A percentile compares a stretch with the other conserved stretches of the same genome.
These are phyloP conservation scores for Scleromitrula shiraiana DNA, from an alignment of 2,329 filamentous ascomycete genomes.

Conservation along the genomic window DNA sequence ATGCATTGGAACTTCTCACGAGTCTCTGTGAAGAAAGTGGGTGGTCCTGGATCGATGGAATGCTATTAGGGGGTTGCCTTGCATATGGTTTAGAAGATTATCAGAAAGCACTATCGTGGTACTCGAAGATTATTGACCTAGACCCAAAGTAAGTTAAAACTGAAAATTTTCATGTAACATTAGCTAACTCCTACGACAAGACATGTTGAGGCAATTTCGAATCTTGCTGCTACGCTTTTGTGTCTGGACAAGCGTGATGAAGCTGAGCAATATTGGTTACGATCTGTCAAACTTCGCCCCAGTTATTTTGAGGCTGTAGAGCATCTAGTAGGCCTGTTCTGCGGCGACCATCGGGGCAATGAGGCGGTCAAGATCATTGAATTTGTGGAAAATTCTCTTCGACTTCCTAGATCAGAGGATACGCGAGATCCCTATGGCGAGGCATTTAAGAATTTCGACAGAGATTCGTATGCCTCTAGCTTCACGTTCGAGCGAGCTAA, in stretches of 20 bases:
- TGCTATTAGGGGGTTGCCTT: slow-evolving; percentile 83
- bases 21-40: slow-evolving; percentile 69
- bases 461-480: slow-evolving; percentile 21
- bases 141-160: slow-evolving; percentile 43
- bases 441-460: slow-evolving; percentile 43
- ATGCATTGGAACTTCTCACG: slow-evolving; percentile 64
- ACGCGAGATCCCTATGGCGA: slow-evolving; percentile 51
- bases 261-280: slow-evolving; percentile 78
- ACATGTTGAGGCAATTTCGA: slow-evolving; percentile 89
- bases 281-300: slow-evolving; percentile 74
- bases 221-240: slow-evolving; percentile 81
- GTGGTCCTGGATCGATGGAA: slow-evolving; percentile 89
- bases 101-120: slow-evolving; percentile 67
- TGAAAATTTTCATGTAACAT: not conserved
- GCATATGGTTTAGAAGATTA: slow-evolving; percentile 86
- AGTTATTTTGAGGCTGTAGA: slow-evolving; percentile 93
- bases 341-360: slow-evolving; percentile 67
- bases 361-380: slow-evolving; percentile 86
- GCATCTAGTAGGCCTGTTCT: slow-evolving; percentile 82
- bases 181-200: slow-evolving; percentile 13
- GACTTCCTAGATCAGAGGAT: slow-evolving; percentile 39
- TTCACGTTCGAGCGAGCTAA: slow-evolving; percentile 23
- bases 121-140: slow-evolving; percentile 52
- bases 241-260: slow-evolving; percentile 76
- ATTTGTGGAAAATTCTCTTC: slow-evolving; percentile 69